Percentiles rank a stretch among this genome's conserved stretches.
Conservation (phyloP, 2,329 filamentous ascomycete genomes). For the Ambrosiella cleistominuta region DNA sequence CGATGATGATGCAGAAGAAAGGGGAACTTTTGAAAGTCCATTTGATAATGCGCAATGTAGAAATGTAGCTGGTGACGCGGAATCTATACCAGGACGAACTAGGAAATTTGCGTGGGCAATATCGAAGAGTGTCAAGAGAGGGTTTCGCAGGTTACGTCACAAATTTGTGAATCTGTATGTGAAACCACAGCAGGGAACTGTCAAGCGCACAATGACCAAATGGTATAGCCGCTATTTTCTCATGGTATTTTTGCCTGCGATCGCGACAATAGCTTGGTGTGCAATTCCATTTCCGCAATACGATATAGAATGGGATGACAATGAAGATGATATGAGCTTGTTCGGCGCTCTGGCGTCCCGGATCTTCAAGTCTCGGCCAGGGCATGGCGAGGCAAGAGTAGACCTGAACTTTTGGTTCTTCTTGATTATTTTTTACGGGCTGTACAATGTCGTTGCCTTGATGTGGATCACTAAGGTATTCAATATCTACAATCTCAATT, state of each 20-base stretch:
- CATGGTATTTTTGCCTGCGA: conserved; percentile 42
- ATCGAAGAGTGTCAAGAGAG: conserved; percentile 8
- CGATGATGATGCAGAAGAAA: conserved; percentile 14
- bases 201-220: conserved; percentile 38
- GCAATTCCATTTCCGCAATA: conserved; percentile 49
- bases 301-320: conserved; percentile 27
- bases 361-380: conserved; percentile 25
- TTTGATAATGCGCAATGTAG: background rate
- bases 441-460: conserved; percentile 49
- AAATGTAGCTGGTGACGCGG: background rate
- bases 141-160: conserved; percentile 16
- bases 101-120: no score
- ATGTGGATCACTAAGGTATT: conserved; percentile 58
- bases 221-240: conserved; percentile 49
- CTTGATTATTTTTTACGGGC: conserved; percentile 50
- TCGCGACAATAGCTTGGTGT: conserved; percentile 44
- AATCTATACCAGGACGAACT: background rate
- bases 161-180: conserved; percentile 39
- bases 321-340: conserved; percentile 20
- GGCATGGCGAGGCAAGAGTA: conserved; percentile 45
- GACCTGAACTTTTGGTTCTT: conserved; percentile 58
- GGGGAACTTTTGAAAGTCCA: background rate
- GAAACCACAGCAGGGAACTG: conserved; percentile 39
- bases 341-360: background rate
- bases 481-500: conserved; percentile 53